Percentiles rank a stretch among this genome's conserved stretches.
Evolutionary conservation across 78 protist species (phyloP).

Genomic region (Ministeria vibrans): DNA sequence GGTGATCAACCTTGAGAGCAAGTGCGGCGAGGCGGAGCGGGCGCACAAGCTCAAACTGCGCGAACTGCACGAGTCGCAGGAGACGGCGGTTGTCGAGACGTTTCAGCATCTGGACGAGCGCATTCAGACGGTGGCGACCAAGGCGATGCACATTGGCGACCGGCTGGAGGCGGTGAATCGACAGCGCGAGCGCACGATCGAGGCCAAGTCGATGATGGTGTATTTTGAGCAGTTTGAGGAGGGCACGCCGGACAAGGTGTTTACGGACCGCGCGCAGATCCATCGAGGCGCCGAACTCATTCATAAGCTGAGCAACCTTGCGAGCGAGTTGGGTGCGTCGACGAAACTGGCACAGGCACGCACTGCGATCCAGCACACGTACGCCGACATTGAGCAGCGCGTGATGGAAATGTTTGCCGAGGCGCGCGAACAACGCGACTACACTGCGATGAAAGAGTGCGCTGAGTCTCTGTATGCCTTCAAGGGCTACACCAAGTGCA

Average conservation of each 20-base stretch:
- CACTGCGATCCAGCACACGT: not conserved
- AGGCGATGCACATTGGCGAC: constrained; percentile 9
- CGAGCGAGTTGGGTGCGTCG: not conserved
- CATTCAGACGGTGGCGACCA: not conserved
- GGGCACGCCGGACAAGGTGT: not conserved
- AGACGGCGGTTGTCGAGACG: too few relatives aligned
- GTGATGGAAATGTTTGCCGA: not conserved
- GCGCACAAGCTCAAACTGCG: too few relatives aligned
- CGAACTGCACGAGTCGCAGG: too few relatives aligned
- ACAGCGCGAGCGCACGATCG: constrained; percentile 2
- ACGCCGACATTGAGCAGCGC: not conserved
- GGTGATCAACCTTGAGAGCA: too few relatives aligned
- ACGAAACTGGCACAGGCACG: not conserved
- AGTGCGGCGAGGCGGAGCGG: too few relatives aligned
- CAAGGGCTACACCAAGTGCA: constrained; percentile 14
- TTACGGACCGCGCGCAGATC: not conserved
- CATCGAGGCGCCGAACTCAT: constrained; percentile 8
- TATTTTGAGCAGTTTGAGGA: not conserved
- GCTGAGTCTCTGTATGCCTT: constrained; percentile 13
- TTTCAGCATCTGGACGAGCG: too few relatives aligned
- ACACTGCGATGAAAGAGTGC: constrained; percentile 1
- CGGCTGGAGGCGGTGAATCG: constrained; percentile 13
- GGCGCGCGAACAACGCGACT: not conserved
- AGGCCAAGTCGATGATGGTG: constrained; percentile 2
- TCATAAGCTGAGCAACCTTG: constrained; percentile 12